Evolutionary conservation across 2,329 filamentous ascomycete genomes (phyloP).

Genomic region (Phaeosphaeria sp.): DNA sequence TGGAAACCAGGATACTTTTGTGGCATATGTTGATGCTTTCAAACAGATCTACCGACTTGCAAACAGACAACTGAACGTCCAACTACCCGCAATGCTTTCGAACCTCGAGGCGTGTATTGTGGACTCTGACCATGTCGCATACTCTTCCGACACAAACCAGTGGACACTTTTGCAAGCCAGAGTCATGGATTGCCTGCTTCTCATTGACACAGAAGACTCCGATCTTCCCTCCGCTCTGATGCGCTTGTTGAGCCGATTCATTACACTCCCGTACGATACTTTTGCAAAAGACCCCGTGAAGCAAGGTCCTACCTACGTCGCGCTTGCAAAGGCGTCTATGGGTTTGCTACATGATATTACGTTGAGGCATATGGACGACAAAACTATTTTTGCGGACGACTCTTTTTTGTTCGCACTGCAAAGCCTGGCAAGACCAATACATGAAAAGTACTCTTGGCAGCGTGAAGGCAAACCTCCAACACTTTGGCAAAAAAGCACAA

Average conservation of each 20-base stretch:
- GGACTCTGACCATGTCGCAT: slow-evolving; percentile 70
- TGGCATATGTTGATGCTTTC: slow-evolving; percentile 81
- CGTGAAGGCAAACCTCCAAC: slow-evolving; percentile 72
- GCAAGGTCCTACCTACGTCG: slow-evolving; percentile 79
- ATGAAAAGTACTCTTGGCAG: slow-evolving; percentile 80
- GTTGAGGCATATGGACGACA: slow-evolving; percentile 64
- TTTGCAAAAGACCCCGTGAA: slow-evolving; percentile 23
- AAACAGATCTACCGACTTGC: slow-evolving; percentile 80
- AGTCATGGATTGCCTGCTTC: slow-evolving; percentile 71
- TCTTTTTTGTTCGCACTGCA: slow-evolving; percentile 70
- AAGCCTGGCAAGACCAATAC: slow-evolving; percentile 73
- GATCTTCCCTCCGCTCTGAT: slow-evolving; percentile 74
- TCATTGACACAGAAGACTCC: slow-evolving; percentile 69
- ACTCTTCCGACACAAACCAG: slow-evolving; percentile 75
- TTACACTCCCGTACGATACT: slow-evolving; percentile 69
- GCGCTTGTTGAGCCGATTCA: slow-evolving; percentile 72
- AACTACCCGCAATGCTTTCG: slow-evolving; percentile 70
- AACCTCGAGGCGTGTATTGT: slow-evolving; percentile 75
- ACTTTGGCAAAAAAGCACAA: slow-evolving; percentile 83
- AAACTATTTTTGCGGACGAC: slow-evolving; percentile 73
- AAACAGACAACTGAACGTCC: slow-evolving; percentile 65
- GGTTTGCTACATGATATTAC: slow-evolving; percentile 68
- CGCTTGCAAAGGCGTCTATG: slow-evolving; percentile 85
- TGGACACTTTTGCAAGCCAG: slow-evolving; percentile 75
- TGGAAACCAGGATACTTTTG: slow-evolving; percentile 78